Base-by-base conservation (phyloP, 2,329 filamentous ascomycete species). In the Aureobasidium sp. region DNA sequence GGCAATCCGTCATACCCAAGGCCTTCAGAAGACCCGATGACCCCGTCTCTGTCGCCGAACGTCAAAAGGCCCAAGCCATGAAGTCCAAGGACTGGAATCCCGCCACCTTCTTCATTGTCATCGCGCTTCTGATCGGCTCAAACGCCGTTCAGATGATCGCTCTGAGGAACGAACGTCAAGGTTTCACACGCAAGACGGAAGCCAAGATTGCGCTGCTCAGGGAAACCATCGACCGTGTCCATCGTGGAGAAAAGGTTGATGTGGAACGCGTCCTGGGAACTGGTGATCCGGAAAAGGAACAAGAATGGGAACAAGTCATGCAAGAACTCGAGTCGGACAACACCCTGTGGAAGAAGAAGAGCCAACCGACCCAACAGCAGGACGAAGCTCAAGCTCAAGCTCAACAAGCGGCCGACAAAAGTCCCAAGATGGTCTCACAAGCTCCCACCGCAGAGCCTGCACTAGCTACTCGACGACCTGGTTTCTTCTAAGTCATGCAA, bases 91-190 rank as follows among this genome's bases (percentile, higher is more conserved):
- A 72, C n/a, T 77, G 76, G 74, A 79, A 79, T 22, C 81, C 91
- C 27, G 82, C 82, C 1, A 82, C 91, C 17, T 67, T 83, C 64
- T 92, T 88, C 75, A 85, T 93, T 63, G 70, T 84, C 63, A 73
- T 85, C 2, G 80, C 89, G 6, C 79, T 91, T 44, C 82, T 97
- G 66, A 93, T 97, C 66, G 95, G 95, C 4, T 96, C 91, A 65
- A 96, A 97, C 81, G 90, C 93, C 15, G 97, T 99, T 68, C 90
- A 97, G 70, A 89, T 94, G 81, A 87, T 99, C 70, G 82, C 86
- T 39, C 74, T 97, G 69, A 88, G 87, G 69, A 89, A 89, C 68
- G 87, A 92, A 56, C 88, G 87, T 70, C 80, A 82, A 36, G 84
- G 86, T 11, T 92, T 89, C 68, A 84, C 81, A 70, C 85, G 92